Percentiles rank a stretch among this genome's conserved stretches.
These are phyloP conservation scores for Pichia sp. DNA, from an alignment of 1,139 yeast species.

Conservation along the genomic window DNA sequence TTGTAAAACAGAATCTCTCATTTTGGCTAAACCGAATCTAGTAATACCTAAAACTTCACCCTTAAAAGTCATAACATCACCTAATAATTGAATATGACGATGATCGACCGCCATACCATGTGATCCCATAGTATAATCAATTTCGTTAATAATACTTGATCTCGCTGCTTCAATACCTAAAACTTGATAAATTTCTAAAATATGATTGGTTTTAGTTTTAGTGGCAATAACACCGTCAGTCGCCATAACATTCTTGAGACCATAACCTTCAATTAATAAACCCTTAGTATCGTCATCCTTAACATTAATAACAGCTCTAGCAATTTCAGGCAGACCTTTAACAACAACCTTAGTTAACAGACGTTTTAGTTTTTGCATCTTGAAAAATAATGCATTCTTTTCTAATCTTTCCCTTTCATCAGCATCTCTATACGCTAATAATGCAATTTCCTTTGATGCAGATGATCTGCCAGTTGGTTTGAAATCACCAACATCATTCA, in stretches of 20 bases:
- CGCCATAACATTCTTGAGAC: conserved; percentile 91
- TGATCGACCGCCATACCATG: conserved; percentile 99
- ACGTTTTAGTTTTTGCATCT: conserved; percentile 86
- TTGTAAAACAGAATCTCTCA: conserved; percentile 97
- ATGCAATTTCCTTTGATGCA: conserved; percentile 40
- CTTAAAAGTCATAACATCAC: conserved; percentile 98
- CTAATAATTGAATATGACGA: conserved; percentile 93
- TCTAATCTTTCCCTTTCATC: conserved; percentile 31
- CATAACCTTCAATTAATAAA: conserved; percentile 94
- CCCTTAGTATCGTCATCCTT: conserved; percentile 83
- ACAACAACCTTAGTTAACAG: conserved; percentile 82
- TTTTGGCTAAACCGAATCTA: conserved; percentile 93
- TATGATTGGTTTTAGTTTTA: conserved; percentile 84
- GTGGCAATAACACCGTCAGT: conserved; percentile 95
- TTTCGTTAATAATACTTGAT: conserved; percentile 84
- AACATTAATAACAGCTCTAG: conserved; percentile 95
- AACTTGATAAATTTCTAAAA: conserved; percentile 81
- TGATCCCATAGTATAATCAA: conserved; percentile 95
- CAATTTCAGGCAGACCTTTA: conserved; percentile 84
- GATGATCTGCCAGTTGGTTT: conserved; percentile 33
- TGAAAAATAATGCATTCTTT: conserved; percentile 53
- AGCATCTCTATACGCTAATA: conserved; percentile 34
- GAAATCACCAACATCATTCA: conserved; percentile 47
- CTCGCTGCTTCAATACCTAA: conserved; percentile 98
- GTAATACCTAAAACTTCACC: conserved; percentile 98